phyloP scores from a whole-genome alignment of 352 stramenopile genomes.

The Thraustochytrium striatum region DNA sequence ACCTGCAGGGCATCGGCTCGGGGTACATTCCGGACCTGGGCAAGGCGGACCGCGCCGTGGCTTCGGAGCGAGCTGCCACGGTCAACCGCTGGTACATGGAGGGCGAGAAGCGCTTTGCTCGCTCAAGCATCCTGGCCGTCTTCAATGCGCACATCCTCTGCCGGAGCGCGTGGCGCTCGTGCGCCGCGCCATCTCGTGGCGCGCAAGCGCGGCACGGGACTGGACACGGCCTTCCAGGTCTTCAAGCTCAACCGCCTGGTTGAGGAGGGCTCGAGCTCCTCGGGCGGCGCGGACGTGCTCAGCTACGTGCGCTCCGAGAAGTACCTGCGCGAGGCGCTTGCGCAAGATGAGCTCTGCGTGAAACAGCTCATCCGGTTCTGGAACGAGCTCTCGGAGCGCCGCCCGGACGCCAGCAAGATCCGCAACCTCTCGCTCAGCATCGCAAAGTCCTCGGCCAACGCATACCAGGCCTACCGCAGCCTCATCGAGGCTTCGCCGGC shows the following conservation, averaged over 20 bases:
- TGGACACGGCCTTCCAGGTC: constrained; percentile 1
- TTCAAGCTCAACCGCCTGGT: constrained; percentile 10
- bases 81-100: constrained; percentile 28
- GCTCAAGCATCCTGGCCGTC: not conserved
- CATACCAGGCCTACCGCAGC: constrained; percentile 20
- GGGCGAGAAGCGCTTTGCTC: not conserved
- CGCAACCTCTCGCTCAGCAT: not conserved
- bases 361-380: constrained; percentile 10
- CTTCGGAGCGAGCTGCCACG: not conserved
- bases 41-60: not conserved
- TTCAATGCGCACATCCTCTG: constrained; percentile 7
- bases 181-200: not conserved
- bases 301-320: constrained; percentile 17
- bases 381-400: constrained; percentile 27
- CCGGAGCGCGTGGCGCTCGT: constrained; percentile 2
- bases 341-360: constrained; percentile 11
- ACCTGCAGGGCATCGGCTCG: constrained; percentile 9
- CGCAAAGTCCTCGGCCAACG: not conserved
- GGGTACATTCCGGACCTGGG: not conserved
- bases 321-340: not conserved
- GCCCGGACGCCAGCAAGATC: constrained; percentile 18
- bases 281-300: constrained; percentile 11
- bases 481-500: not conserved
- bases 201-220: not conserved
- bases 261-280: constrained; percentile 1